Evolutionary conservation across 805 yeast genomes (phyloP).

Genomic region (Wickerhamomyces ciferrii): DNA sequence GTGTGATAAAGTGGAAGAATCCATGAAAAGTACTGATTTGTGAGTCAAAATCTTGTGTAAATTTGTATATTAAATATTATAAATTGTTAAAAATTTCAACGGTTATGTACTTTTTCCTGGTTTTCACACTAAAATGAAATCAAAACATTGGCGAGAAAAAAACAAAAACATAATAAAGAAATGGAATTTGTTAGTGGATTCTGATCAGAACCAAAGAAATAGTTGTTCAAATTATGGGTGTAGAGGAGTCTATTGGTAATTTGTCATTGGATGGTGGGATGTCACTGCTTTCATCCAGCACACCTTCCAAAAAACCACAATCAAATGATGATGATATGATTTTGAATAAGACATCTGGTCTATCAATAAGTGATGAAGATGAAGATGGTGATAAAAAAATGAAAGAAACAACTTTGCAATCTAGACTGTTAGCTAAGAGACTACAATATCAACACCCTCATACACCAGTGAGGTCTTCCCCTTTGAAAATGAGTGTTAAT

Average conservation of each 20-base stretch:
- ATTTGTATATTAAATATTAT: not conserved
- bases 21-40: not conserved
- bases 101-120: not conserved
- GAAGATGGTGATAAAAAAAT: not conserved
- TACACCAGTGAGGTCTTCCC: not conserved
- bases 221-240: not conserved
- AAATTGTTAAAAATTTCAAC: not conserved
- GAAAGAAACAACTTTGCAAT: not conserved
- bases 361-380: not conserved
- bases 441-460: not conserved
- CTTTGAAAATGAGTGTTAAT: not conserved
- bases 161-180: not conserved
- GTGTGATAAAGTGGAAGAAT: conserved; percentile 1
- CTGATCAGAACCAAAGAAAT: no score
- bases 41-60: not conserved
- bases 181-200: no score
- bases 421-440: not conserved
- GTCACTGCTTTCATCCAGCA: not conserved
- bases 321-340: not conserved
- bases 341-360: not conserved
- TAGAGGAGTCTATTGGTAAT: not conserved
- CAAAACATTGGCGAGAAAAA: not conserved
- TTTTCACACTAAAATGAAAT: not conserved
- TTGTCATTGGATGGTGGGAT: not conserved
- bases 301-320: not conserved